Conservation (phyloP, 2,329 filamentous ascomycete genomes). For the Plenodomus lindquistii region DNA sequence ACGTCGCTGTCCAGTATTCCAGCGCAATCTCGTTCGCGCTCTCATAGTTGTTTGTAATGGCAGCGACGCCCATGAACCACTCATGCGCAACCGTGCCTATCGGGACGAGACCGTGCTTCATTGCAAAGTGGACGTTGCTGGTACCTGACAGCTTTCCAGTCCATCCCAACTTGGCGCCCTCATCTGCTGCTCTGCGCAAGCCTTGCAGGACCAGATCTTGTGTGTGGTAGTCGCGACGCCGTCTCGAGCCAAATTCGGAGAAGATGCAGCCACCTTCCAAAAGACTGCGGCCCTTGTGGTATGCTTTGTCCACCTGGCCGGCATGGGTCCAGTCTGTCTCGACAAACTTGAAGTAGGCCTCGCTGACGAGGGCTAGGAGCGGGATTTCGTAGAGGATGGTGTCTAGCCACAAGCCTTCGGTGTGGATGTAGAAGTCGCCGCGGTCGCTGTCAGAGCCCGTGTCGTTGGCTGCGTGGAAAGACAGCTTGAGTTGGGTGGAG, state of each 20-base stretch:
- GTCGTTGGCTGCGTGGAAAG: slow-evolving; percentile 62
- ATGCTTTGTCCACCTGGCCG: slow-evolving; percentile 83
- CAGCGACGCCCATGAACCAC: slow-evolving; percentile 99
- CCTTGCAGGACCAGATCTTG: slow-evolving; percentile 91
- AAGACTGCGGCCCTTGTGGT: slow-evolving; percentile 75
- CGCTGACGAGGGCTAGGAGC: slow-evolving; percentile 85
- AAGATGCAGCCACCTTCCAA: slow-evolving; percentile 83
- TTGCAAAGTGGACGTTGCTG: slow-evolving; percentile 95
- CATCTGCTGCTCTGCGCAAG: slow-evolving; percentile 75
- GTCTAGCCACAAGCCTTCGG: slow-evolving; percentile 85
- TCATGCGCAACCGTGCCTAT: slow-evolving; percentile 94
- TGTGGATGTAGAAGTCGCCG: slow-evolving; percentile 76
- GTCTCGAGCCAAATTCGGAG: slow-evolving; percentile 90
- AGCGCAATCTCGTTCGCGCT: slow-evolving; percentile 83
- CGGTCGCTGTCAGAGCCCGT: slow-evolving; percentile 66
- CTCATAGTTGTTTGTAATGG: slow-evolving; percentile 83
- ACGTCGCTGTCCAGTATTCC: slow-evolving; percentile 87
- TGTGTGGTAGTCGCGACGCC: slow-evolving; percentile 90
- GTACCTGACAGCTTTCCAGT: slow-evolving; percentile 80
- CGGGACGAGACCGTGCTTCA: slow-evolving; percentile 83
- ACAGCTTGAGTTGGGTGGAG: slow-evolving; percentile 74
- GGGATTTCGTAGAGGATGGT: slow-evolving; percentile 99
- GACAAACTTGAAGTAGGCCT: slow-evolving; percentile 97
- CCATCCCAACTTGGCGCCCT: slow-evolving; percentile 66
- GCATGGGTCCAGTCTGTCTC: slow-evolving; percentile 90